phyloP scores from a whole-genome alignment of 2,329 filamentous ascomycete species.

The Microcyclospora tardicrescens region DNA sequence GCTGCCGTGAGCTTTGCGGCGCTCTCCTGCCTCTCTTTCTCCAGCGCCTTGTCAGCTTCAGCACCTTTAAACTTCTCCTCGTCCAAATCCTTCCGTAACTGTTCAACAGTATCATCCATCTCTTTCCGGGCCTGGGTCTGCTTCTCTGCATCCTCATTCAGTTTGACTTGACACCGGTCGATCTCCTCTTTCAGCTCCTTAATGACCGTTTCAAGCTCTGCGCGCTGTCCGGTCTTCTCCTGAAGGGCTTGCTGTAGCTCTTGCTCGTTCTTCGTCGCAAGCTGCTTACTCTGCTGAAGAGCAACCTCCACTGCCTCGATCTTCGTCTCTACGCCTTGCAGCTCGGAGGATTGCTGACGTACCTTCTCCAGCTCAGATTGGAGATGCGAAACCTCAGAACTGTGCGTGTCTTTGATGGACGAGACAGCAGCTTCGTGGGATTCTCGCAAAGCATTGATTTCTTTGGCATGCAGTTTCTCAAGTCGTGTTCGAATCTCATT shows the following conservation, averaged over 20 bases:
- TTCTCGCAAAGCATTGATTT: slow-evolving; percentile 8
- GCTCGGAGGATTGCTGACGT: slow-evolving; percentile 11
- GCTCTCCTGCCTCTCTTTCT: slow-evolving; percentile 2
- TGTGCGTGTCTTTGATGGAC: slow-evolving; percentile 11
- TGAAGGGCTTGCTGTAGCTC: slow-evolving; percentile 17
- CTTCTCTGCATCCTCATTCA: slow-evolving; percentile 20
- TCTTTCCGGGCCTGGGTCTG: slow-evolving; percentile 18
- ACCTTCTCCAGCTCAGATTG: slow-evolving; percentile 16
- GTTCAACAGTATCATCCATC: slow-evolving; percentile 9
- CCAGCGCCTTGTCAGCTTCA: slow-evolving; percentile 5
- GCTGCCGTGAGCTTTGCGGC: background rate
- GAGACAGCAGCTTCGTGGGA: slow-evolving; percentile 9
- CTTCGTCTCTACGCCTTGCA: slow-evolving; percentile 19
- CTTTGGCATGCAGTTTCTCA: slow-evolving; percentile 4
- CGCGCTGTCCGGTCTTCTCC: slow-evolving; percentile 19
- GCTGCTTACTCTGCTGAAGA: slow-evolving; percentile 14
- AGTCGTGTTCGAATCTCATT: background rate
- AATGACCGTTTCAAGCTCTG: slow-evolving; percentile 19
- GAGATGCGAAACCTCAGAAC: slow-evolving; percentile 11
- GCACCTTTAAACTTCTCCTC: slow-evolving; percentile 9
- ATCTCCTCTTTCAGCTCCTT: slow-evolving; percentile 23
- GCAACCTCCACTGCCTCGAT: slow-evolving; percentile 22
- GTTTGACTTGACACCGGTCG: slow-evolving; percentile 20
- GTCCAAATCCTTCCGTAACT: slow-evolving; percentile 13
- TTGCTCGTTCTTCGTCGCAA: slow-evolving; percentile 18